These are phyloP conservation scores for Saccharomycopsis amapae DNA, from an alignment of 805 yeast species.

Conservation along the genomic window DNA sequence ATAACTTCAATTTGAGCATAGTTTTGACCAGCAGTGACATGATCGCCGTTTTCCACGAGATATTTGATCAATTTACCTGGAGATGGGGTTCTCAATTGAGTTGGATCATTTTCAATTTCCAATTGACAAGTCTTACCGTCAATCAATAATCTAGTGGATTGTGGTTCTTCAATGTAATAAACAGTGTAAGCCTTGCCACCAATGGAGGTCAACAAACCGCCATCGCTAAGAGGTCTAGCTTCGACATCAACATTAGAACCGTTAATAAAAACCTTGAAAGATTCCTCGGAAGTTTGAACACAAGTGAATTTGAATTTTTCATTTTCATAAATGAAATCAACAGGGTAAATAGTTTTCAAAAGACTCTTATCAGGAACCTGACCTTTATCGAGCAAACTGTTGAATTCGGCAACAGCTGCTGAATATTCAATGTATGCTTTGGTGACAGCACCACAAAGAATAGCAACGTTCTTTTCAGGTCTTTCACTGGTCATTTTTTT, in stretches of 20 bases:
- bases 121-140: slow-evolving; percentile 91
- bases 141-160: slow-evolving; percentile 89
- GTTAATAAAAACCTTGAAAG: slow-evolving; percentile 83
- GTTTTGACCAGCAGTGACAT: slow-evolving; percentile 82
- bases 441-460: slow-evolving; percentile 96
- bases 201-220: slow-evolving; percentile 80
- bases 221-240: slow-evolving; percentile 85
- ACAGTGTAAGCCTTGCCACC: slow-evolving; percentile 93
- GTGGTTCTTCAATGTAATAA: slow-evolving; percentile 97
- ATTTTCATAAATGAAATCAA: slow-evolving; percentile 94
- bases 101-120: slow-evolving; percentile 96
- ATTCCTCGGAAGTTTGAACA: slow-evolving; percentile 81
- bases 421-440: slow-evolving; percentile 80
- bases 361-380: slow-evolving; percentile 83
- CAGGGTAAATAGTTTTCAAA: slow-evolving; percentile 81
- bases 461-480: slow-evolving; percentile 87
- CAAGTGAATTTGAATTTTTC: slow-evolving; percentile 90
- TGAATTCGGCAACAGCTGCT: slow-evolving; percentile 61
- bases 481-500: slow-evolving; percentile 94
- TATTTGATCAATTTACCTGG: slow-evolving; percentile 96
- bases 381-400: slow-evolving; percentile 81
- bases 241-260: slow-evolving; percentile 88
- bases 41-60: slow-evolving; percentile 93
- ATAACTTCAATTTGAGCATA: slow-evolving; percentile 98
- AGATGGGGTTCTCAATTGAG: slow-evolving; percentile 96